Conservation (phyloP, 805 yeast species). For the Candida vartiovaarae region DNA sequence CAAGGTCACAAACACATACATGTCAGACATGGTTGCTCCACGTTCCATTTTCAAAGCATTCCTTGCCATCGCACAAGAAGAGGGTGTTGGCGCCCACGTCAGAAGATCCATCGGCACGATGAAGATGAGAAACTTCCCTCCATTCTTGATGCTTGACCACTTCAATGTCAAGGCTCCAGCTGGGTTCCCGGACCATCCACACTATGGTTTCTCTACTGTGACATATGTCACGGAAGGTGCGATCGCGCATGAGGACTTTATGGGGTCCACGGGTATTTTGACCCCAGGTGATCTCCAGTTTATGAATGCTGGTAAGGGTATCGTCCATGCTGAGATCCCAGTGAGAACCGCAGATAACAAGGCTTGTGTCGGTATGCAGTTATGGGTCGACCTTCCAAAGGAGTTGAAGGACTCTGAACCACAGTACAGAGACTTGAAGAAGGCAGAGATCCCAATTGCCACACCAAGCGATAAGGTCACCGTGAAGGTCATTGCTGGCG, state of each 20-base stretch:
- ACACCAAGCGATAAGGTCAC: constrained; percentile 55
- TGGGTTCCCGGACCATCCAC: constrained; percentile 87
- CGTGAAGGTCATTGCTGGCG: constrained; percentile 74
- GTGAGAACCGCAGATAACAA: constrained; percentile 41
- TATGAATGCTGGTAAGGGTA: constrained; percentile 90
- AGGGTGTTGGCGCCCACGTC: constrained; percentile 86
- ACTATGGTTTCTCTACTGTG: constrained; percentile 75
- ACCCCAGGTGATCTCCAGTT: constrained; percentile 83
- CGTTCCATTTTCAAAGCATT: constrained; percentile 46
- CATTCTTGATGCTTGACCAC: constrained; percentile 78
- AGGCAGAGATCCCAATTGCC: constrained; percentile 64
- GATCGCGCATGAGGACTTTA: constrained; percentile 79
- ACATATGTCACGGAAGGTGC: constrained; percentile 60
- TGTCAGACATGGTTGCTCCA: constrained; percentile 17
- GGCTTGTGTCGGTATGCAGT: constrained; percentile 64
- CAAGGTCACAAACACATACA: too few relatives aligned
- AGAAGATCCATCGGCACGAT: constrained; percentile 73
- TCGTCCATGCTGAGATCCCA: constrained; percentile 86
- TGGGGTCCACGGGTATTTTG: constrained; percentile 74
- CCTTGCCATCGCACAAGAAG: constrained; percentile 63
- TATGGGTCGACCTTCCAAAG: constrained; percentile 82
- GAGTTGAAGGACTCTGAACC: constrained; percentile 58
- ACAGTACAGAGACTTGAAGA: constrained; percentile 69
- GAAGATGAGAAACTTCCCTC: constrained; percentile 66
- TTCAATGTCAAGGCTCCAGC: constrained; percentile 56